phyloP scores from a whole-genome alignment of 2,329 filamentous ascomycete species.

The Arthrobotrys conoides region DNA sequence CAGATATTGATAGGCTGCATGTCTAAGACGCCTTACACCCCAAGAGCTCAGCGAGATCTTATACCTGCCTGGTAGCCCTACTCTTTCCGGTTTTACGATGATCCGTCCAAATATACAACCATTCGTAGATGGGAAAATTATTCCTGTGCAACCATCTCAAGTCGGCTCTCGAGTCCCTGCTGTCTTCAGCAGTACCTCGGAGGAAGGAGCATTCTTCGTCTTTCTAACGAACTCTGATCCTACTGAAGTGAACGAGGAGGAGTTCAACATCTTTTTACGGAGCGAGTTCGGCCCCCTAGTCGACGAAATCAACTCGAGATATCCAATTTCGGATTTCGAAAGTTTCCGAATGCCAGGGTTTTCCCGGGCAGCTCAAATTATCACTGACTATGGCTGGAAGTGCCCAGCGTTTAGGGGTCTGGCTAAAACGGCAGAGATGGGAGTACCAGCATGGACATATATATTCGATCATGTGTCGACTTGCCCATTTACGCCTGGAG shows the following conservation, averaged over 20 bases:
- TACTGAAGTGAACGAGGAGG: not conserved
- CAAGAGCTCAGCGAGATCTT: constrained; percentile 4
- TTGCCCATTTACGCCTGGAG: not conserved
- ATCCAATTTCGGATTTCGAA: constrained; percentile 33
- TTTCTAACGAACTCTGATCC: not conserved
- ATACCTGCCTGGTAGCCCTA: not conserved
- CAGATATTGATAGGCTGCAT: not conserved
- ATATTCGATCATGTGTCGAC: constrained; percentile 30
- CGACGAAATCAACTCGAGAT: constrained; percentile 15
- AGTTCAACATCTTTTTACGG: constrained; percentile 1
- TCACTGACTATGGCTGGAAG: constrained; percentile 41
- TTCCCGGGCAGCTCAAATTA: constrained; percentile 35
- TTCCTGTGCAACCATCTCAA: constrained; percentile 40
- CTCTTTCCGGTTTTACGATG: not conserved
- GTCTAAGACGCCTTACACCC: constrained; percentile 23
- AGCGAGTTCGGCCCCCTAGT: constrained; percentile 38
- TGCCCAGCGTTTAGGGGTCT: constrained; percentile 45
- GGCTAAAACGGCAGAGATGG: constrained; percentile 22
- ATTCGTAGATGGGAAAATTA: constrained; percentile 43
- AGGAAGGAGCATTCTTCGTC: constrained; percentile 35
- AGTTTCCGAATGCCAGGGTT: constrained; percentile 15
- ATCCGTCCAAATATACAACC: constrained; percentile 20
- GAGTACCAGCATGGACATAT: constrained; percentile 46
- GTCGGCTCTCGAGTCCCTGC: constrained; percentile 40
- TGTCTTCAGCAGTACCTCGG: constrained; percentile 13